A percentile compares a stretch with the other conserved stretches of the same genome.
Evolutionary conservation across 805 yeast species (phyloP).

Genomic region (Lachancea dasiensis): DNA sequence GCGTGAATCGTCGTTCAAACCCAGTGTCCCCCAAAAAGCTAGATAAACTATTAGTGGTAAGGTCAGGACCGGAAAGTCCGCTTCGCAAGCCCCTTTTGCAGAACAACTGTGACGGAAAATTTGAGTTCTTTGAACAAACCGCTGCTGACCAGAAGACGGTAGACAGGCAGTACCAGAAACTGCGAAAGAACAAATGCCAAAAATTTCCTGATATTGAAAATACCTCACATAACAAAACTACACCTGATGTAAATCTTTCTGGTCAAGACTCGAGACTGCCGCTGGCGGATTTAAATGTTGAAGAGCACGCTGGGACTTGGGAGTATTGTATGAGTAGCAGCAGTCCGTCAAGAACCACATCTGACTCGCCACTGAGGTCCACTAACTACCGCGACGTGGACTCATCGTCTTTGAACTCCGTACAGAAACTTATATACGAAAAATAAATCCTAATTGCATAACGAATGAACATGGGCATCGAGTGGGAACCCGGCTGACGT

Average conservation of each 20-base stretch:
- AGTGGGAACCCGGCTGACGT: too few species aligned
- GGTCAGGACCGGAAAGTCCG: not conserved
- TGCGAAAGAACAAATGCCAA: not conserved
- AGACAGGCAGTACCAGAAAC: not conserved
- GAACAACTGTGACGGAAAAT: not conserved
- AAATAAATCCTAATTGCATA: too few species aligned
- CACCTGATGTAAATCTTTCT: too few species aligned
- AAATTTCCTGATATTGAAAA: not conserved
- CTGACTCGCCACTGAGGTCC: not conserved
- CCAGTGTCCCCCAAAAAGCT: slow-evolving; percentile 3
- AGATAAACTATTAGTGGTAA: not conserved
- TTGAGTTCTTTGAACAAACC: slow-evolving; percentile 4
- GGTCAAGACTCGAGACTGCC: not conserved
- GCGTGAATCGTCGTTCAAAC: slow-evolving; percentile 15
- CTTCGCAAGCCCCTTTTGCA: not conserved
- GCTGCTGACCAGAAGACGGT: not conserved
- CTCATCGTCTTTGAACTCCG: too few species aligned
- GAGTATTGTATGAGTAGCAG: not conserved
- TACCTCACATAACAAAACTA: not conserved
- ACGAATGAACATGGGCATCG: too few species aligned
- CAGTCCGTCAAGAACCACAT: not conserved
- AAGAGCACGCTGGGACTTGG: slow-evolving; percentile 4
- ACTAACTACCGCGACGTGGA: too few species aligned
- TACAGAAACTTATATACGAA: too few species aligned
- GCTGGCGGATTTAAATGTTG: slow-evolving; percentile 2